These are phyloP conservation scores for Collariella sp. DNA, from an alignment of 495 filamentous ascomycete species.

Conservation along the genomic window DNA sequence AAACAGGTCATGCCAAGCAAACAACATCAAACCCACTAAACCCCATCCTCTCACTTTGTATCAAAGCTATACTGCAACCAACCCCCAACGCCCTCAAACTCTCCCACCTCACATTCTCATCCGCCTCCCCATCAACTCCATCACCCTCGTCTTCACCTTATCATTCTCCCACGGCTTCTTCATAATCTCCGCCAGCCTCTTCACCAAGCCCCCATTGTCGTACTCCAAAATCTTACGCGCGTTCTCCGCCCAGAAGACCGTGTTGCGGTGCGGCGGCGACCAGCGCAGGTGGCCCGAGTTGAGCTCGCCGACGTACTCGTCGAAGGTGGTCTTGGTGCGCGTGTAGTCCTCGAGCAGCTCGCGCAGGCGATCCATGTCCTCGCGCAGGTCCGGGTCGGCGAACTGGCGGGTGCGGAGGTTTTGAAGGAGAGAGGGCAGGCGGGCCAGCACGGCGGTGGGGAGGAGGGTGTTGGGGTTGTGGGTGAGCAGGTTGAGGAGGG, in stretches of 20 bases:
- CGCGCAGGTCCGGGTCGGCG: constrained; percentile 78
- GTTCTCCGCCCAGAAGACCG: constrained; percentile 90
- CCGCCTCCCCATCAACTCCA: constrained; percentile 92
- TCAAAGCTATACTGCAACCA: constrained; percentile 91
- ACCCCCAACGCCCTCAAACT: constrained; percentile 83
- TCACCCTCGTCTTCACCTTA: constrained; percentile 88
- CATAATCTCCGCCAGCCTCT: constrained; percentile 81
- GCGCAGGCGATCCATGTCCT: constrained; percentile 68
- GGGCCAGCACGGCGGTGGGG: constrained; percentile 70
- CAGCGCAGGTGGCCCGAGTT: constrained; percentile 84
- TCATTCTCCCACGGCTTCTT: constrained; percentile 81
- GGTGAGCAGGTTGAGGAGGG: constrained; percentile 75
- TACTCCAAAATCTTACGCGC: constrained; percentile 86
- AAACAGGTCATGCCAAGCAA: neutral
- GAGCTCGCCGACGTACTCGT: constrained; percentile 87
- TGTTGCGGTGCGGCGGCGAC: constrained; percentile 89
- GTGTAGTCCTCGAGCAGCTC: constrained; percentile 88
- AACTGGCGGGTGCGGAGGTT: constrained; percentile 77
- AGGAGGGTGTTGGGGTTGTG: constrained; percentile 69
- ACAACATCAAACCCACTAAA: neutral
- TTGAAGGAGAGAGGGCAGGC: constrained; percentile 70
- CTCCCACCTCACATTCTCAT: constrained; percentile 92
- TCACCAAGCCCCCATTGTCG: constrained; percentile 66
- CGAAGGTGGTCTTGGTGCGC: constrained; percentile 93
- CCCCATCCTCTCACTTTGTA: constrained; percentile 29